These are phyloP conservation scores for Paracorniculantispora psalliotae DNA, from an alignment of 2,329 filamentous ascomycete species.

Conservation along the genomic window DNA sequence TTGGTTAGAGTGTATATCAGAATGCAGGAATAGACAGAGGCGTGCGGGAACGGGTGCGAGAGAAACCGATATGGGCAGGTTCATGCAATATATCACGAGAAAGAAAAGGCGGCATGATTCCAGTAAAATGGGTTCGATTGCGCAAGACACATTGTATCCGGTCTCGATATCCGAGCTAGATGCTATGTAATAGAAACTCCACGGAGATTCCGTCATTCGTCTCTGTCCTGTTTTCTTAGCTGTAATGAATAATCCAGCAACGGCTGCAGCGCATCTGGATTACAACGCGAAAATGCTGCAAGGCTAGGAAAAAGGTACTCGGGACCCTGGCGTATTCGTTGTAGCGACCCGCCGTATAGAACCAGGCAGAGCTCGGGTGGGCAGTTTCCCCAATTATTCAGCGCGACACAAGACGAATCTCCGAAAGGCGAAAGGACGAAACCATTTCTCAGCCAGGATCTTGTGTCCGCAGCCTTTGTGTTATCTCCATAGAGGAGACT, in stretches of 20 bases:
- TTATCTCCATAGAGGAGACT: no score
- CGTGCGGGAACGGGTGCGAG: not conserved
- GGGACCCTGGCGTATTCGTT: not conserved
- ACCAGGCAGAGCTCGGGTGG: not conserved
- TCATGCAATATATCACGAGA: not conserved
- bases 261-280: not conserved
- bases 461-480: no score
- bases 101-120: not conserved
- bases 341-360: not conserved
- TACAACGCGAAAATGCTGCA: not conserved
- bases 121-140: not conserved
- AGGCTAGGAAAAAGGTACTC: not conserved
- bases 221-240: not conserved
- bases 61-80: not conserved
- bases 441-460: no score
- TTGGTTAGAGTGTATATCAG: not conserved
- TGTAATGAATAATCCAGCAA: not conserved
- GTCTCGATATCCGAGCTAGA: constrained; percentile 1
- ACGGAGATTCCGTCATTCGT: not conserved
- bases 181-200: not conserved
- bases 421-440: not conserved
- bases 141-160: not conserved
- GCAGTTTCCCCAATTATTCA: not conserved
- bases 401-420: not conserved
- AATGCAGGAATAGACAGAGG: not conserved